Conservation (phyloP, 2,329 filamentous ascomycete species). For the Macrophomina tecta region DNA sequence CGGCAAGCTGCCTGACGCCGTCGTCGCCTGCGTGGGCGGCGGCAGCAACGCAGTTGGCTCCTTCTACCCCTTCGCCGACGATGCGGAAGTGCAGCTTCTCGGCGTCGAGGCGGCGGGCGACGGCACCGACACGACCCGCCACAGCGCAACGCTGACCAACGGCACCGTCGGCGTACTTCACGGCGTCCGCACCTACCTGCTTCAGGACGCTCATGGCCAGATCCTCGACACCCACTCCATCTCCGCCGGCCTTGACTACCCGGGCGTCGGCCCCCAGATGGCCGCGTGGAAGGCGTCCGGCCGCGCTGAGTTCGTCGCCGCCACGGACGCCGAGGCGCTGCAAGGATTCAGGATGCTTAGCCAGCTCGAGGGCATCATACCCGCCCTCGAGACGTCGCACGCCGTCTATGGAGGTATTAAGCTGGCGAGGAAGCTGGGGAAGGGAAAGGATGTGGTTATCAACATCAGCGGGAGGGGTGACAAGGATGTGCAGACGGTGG, state of each 20-base stretch:
- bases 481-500: constrained; percentile 98
- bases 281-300: constrained; percentile 89
- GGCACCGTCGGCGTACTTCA: constrained; percentile 93
- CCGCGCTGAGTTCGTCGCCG: constrained; percentile 86
- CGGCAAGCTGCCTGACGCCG: constrained; percentile 90
- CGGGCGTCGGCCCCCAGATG: constrained; percentile 92
- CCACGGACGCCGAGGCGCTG: constrained; percentile 90
- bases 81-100: constrained; percentile 82
- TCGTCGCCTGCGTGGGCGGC: constrained; percentile 95
- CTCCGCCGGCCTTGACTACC: constrained; percentile 95
- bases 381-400: constrained; percentile 91
- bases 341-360: constrained; percentile 83
- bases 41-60: constrained; percentile 95
- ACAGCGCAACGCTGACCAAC: constrained; percentile 85
- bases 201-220: constrained; percentile 92
- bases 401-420: constrained; percentile 89
- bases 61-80: constrained; percentile 95
- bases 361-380: constrained; percentile 94
- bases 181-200: constrained; percentile 92
- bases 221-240: constrained; percentile 95
- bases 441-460: constrained; percentile 89
- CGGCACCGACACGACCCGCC: constrained; percentile 81
- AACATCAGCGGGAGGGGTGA: constrained; percentile 93
- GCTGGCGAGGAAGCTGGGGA: constrained; percentile 88
- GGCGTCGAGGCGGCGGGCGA: constrained; percentile 97